Conservation (phyloP, 495 filamentous ascomycete genomes). For the Geopyxis carbonaria region DNA sequence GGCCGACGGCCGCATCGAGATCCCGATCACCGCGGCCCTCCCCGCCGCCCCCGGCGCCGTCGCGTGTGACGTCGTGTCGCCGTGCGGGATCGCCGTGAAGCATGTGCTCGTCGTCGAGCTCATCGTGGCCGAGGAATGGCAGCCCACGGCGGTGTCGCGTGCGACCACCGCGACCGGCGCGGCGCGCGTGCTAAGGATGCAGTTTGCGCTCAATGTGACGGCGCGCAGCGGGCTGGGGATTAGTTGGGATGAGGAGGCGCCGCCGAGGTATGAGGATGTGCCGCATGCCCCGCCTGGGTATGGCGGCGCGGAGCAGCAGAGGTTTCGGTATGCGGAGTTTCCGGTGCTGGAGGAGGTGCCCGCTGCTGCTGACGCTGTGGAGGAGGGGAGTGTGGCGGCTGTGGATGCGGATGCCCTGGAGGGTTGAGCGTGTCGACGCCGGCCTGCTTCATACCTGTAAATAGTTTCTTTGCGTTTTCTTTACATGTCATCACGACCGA, state of each 20-base stretch:
- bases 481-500: too few relatives aligned
- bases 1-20: conserved; percentile 54
- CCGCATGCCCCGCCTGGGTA: conserved; percentile 76
- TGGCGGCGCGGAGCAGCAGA: background rate
- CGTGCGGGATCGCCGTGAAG: conserved; percentile 58
- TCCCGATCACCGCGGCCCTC: conserved; percentile 64
- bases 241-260: conserved; percentile 92
- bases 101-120: conserved; percentile 84
- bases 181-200: conserved; percentile 82
- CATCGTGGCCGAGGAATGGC: conserved; percentile 71
- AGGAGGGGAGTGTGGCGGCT: too few relatives aligned
- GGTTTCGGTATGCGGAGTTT: background rate
- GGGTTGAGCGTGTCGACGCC: too few relatives aligned
- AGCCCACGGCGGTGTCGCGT: conserved; percentile 7
- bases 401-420: too few relatives aligned
- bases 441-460: too few relatives aligned
- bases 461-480: too few relatives aligned
- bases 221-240: conserved; percentile 78
- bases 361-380: too few relatives aligned
- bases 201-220: conserved; percentile 66
- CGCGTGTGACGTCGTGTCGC: conserved; percentile 62
- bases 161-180: conserved; percentile 67
- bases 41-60: conserved; percentile 28
- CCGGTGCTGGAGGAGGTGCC: background rate
- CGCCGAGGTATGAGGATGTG: conserved; percentile 88